Percentiles rank a stretch among this genome's conserved stretches.
These are phyloP conservation scores for Bimuria novae-zelandiae DNA, from an alignment of 2,329 filamentous ascomycete genomes.

Conservation along the genomic window DNA sequence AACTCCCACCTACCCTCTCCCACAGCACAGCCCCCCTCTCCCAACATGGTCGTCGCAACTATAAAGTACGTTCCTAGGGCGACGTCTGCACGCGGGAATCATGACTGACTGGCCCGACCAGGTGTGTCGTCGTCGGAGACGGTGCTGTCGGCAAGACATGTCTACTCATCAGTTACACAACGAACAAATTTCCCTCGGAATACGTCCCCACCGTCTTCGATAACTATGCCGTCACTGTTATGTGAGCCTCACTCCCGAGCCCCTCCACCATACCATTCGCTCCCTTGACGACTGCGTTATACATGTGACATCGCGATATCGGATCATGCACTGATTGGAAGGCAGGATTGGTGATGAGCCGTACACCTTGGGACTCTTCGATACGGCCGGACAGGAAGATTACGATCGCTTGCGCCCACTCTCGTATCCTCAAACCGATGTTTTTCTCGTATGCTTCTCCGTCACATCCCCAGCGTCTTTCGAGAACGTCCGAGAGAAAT, in stretches of 20 bases:
- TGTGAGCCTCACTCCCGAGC: slow-evolving; percentile 65
- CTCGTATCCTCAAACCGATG: slow-evolving; percentile 97
- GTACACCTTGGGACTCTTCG: slow-evolving; percentile 94
- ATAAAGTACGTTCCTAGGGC: slow-evolving; percentile 43
- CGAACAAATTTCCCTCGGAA: slow-evolving; percentile 99
- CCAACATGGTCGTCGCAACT: slow-evolving; percentile 48
- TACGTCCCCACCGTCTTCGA: slow-evolving; percentile 99
- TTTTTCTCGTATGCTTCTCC: slow-evolving; percentile 98
- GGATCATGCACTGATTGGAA: slow-evolving; percentile 29
- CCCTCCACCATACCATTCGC: background rate
- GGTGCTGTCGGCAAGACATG: slow-evolving; percentile 99
- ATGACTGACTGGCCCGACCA: slow-evolving; percentile 45
- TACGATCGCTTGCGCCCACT: slow-evolving; percentile 96
- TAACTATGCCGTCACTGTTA: slow-evolving; percentile 99
- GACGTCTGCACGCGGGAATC: background rate
- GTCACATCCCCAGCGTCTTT: slow-evolving; percentile 97
- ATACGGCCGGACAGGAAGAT: slow-evolving; percentile 99
- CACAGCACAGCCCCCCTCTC: slow-evolving; percentile 5
- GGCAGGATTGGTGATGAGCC: slow-evolving; percentile 97
- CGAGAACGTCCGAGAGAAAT: slow-evolving; percentile 98
- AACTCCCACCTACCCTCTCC: background rate
- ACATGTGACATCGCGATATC: background rate
- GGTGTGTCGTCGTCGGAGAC: slow-evolving; percentile 98
- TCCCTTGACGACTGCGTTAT: background rate
- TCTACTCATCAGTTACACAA: slow-evolving; percentile 98